Conservation (phyloP, 352 stramenopile genomes). For the Phytophthora pini region DNA sequence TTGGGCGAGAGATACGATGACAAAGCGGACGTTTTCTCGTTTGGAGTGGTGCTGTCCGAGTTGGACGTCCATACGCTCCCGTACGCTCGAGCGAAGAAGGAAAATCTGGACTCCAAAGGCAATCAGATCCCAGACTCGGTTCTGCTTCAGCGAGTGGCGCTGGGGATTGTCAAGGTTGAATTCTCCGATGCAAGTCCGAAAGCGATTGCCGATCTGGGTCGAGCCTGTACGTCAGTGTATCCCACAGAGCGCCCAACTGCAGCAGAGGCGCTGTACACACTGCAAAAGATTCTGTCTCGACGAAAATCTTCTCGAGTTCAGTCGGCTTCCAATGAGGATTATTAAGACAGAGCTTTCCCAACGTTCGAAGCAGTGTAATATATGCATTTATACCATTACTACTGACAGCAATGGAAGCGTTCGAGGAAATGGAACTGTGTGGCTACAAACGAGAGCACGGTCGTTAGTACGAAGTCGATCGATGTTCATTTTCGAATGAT, state of each 20-base stretch:
- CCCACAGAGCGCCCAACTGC: slow-evolving; percentile 26
- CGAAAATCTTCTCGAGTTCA: slow-evolving; percentile 3
- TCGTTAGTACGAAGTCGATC: no score
- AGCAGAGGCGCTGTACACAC: slow-evolving; percentile 32
- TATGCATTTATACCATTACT: neutral
- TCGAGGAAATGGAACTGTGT: no score
- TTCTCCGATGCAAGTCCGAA: slow-evolving; percentile 26
- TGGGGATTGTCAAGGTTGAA: slow-evolving; percentile 29
- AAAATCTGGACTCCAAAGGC: slow-evolving; percentile 20
- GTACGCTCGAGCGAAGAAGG: slow-evolving; percentile 25
- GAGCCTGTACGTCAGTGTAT: slow-evolving; percentile 29
- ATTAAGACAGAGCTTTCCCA: slow-evolving; percentile 1
- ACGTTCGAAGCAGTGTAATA: neutral
- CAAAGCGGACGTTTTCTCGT: slow-evolving; percentile 65
- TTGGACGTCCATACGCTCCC: slow-evolving; percentile 46
- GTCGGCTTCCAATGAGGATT: slow-evolving; percentile 2
- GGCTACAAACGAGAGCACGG: no score
- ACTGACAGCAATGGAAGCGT: no score
- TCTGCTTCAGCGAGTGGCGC: slow-evolving; percentile 28
- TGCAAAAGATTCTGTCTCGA: slow-evolving; percentile 30
- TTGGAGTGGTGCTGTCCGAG: slow-evolving; percentile 66
- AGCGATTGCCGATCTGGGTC: slow-evolving; percentile 24
- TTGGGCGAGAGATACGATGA: slow-evolving; percentile 60
- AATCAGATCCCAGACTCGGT: slow-evolving; percentile 22
- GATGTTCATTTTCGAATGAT: no score